Evolutionary conservation across 345 rosid genomes (phyloP), one percentile per base, ranked within the genome.

Genomic region (Microcos paniculata): DNA sequence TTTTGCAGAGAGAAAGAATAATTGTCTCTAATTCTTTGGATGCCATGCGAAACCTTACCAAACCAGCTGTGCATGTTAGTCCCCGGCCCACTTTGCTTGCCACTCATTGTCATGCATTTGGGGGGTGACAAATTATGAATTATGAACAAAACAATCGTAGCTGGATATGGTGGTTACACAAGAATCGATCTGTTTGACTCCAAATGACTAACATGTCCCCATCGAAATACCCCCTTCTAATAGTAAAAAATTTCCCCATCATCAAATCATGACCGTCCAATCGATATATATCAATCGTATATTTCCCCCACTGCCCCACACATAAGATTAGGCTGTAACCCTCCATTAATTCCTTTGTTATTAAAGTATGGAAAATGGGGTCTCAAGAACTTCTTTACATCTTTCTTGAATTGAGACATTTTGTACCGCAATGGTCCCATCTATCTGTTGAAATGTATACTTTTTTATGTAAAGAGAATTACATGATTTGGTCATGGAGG

Each of bases 101-200:
- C 53, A 69, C 4, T 69, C 48, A 42, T 46, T 48, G 26, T 49
- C 56, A 52, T 30, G 19, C 33, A 35, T 10, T 11, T 67, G 23
- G 19, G 52, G 57, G 57, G 16, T 15, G 11, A 15, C 35, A 14
- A 43, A 43, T 42, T 23, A 31, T 70, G 46, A 33, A 70, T 72
- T 28, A 30, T 43, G 40, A 35, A 35, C 16, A 69, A 42, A 72
- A 15, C 65, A 33, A 55, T 48, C 28, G 68, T 43, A 57, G 65
- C 40, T 21, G 49, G 46, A 71, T 71, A 16, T 55, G 64, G 30
- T 70, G 72, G 65, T 72, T 42, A 24, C 52, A 57, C 38, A 43
- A 42, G 62, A 33, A 71, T 71, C 52, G n/a, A n/a, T n/a, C 6
- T 71, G n/a, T 40, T 53, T 55, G 21, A 53, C 75, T 55, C 8